These are phyloP conservation scores for Backusella parvicylindrica DNA, from an alignment of 192 early-diverging fungal species.

Conservation along the genomic window DNA sequence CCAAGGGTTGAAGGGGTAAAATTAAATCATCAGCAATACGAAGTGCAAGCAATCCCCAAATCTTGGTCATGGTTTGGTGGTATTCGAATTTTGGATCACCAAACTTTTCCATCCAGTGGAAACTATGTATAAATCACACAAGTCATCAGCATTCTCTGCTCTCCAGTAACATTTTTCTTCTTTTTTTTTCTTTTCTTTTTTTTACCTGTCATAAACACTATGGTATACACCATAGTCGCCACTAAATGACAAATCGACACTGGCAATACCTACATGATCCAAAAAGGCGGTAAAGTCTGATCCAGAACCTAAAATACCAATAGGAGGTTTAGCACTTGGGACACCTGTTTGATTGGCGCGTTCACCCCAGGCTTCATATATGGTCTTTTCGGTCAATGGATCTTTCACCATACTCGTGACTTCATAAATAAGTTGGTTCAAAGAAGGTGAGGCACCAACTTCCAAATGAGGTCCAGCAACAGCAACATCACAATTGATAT, in stretches of 20 bases:
- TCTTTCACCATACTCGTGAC: slow-evolving; percentile 46
- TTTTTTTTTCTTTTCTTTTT: too few relatives aligned
- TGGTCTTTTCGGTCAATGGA: slow-evolving; percentile 38
- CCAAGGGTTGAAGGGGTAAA: slow-evolving; percentile 35
- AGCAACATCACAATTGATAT: slow-evolving; percentile 59
- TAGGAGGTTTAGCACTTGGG: slow-evolving; percentile 11
- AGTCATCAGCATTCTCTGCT: not conserved
- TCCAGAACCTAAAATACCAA: slow-evolving; percentile 41
- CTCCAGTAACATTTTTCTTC: not conserved
- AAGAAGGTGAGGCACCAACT: slow-evolving; percentile 47
- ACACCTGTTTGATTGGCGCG: not conserved
- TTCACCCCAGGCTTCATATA: slow-evolving; percentile 49
- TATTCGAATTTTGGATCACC: slow-evolving; percentile 53
- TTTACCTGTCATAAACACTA: slow-evolving; percentile 56
- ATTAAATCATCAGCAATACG: slow-evolving; percentile 45
- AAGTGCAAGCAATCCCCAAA: slow-evolving; percentile 47
- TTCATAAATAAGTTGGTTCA: slow-evolving; percentile 45
- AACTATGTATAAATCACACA: slow-evolving; percentile 27
- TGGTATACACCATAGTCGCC: slow-evolving; percentile 55
- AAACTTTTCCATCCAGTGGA: slow-evolving; percentile 54
- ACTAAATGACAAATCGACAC: slow-evolving; percentile 50
- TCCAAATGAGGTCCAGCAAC: slow-evolving; percentile 47
- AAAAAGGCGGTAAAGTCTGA: slow-evolving; percentile 61
- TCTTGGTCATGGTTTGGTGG: slow-evolving; percentile 43
- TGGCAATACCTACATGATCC: slow-evolving; percentile 57